Evolutionary conservation across 1,284 basidiomycete species (phyloP).

Genomic region (Malassezia sympodialis): DNA sequence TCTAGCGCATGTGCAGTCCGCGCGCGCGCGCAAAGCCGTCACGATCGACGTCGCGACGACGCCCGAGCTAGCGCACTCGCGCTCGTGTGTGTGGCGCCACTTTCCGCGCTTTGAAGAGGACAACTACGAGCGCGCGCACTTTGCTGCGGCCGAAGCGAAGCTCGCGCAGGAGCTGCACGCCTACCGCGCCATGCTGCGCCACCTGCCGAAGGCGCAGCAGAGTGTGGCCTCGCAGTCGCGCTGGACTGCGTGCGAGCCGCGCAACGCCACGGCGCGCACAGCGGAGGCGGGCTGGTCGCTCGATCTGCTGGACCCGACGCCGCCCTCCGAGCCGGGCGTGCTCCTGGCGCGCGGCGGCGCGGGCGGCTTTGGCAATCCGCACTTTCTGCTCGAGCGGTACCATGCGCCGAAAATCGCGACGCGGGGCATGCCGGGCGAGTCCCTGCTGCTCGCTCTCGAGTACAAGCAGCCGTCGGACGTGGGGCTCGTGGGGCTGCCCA

Average conservation of each 20-base stretch:
- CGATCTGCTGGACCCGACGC: constrained; percentile 33
- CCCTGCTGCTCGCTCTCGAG: constrained; percentile 74
- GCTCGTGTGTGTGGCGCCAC: constrained; percentile 43
- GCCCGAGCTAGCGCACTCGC: constrained; percentile 22
- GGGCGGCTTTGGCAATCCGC: constrained; percentile 82
- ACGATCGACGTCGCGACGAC: constrained; percentile 20
- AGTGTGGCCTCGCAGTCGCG: constrained; percentile 24
- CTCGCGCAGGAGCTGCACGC: constrained; percentile 29
- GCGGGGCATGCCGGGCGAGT: constrained; percentile 66
- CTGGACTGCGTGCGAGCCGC: constrained; percentile 16
- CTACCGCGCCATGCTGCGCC: constrained; percentile 11
- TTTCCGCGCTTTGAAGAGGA: constrained; percentile 41
- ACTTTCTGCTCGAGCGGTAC: constrained; percentile 58
- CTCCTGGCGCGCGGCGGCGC: constrained; percentile 58
- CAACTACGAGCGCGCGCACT: constrained; percentile 35
- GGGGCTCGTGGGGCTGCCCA: constrained; percentile 89
- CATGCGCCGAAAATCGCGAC: constrained; percentile 50
- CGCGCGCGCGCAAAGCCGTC: background rate
- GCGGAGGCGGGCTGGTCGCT: constrained; percentile 22
- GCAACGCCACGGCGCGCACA: background rate
- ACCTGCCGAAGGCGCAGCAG: constrained; percentile 7
- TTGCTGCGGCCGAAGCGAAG: constrained; percentile 32
- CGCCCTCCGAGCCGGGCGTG: constrained; percentile 27
- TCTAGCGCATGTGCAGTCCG: constrained; percentile 22
- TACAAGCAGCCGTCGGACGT: constrained; percentile 89